phyloP scores from a whole-genome alignment of 2,329 filamentous ascomycete genomes.

The Thermothelomyces thermophilus region DNA sequence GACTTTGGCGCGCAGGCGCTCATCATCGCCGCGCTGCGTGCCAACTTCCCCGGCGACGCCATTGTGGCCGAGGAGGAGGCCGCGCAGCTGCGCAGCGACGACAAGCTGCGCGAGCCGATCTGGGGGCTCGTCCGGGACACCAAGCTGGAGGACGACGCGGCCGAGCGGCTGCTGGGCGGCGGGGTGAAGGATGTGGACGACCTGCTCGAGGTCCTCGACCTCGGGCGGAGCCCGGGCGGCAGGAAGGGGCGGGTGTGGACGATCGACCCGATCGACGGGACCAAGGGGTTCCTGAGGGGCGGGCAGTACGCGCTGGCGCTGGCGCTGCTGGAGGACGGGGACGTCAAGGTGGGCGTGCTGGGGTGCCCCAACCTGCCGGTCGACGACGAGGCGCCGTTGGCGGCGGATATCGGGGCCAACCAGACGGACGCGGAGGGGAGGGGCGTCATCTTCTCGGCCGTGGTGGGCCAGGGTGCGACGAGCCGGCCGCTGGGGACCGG shows the following conservation, averaged over 20 bases:
- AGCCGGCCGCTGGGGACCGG: conserved; percentile 63
- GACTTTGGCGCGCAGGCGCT: conserved; percentile 56
- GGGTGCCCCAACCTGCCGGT: conserved; percentile 93
- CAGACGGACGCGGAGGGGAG: conserved; percentile 67
- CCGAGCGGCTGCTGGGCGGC: conserved; percentile 61
- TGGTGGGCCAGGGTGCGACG: conserved; percentile 71
- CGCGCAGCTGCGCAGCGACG: conserved; percentile 38
- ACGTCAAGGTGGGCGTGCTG: conserved; percentile 89
- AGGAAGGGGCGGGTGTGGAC: conserved; percentile 80
- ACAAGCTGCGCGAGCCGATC: conserved; percentile 39
- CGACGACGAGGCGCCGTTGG: conserved; percentile 66
- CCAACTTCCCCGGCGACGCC: conserved; percentile 44
- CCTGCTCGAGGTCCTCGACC: conserved; percentile 62
- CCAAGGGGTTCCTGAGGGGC: conserved; percentile 91
- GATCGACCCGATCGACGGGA: conserved; percentile 95
- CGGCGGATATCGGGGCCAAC: conserved; percentile 65
- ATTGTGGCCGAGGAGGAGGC: conserved; percentile 54
- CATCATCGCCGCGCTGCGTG: conserved; percentile 44
- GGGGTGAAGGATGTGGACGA: conserved; percentile 54
- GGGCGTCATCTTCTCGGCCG: conserved; percentile 83
- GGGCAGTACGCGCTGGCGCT: conserved; percentile 97
- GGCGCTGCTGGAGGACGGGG: conserved; percentile 83
- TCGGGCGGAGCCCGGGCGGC: conserved; percentile 65
- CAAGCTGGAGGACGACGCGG: conserved; percentile 58
- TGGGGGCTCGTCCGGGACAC: conserved; percentile 45